Conservation (phyloP, 1,284 basidiomycete species). For the Lentinula novae-zelandiae region DNA sequence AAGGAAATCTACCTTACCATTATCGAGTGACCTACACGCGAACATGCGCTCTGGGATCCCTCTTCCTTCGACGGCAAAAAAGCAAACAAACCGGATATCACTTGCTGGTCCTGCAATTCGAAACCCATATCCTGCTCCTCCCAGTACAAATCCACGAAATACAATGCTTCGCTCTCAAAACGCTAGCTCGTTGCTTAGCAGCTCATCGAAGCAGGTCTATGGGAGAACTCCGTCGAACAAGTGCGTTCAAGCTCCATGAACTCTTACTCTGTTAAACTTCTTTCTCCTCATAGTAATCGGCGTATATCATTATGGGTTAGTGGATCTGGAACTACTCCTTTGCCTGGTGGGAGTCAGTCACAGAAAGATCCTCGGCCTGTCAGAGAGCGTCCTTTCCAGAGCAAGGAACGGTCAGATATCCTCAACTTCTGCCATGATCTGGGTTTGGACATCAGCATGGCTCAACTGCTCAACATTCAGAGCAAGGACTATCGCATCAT, state of each 20-base stretch:
- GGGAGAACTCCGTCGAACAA: conserved; percentile 73
- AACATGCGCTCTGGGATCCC: conserved; percentile 53
- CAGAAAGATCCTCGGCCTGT: conserved; percentile 71
- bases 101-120: conserved; percentile 64
- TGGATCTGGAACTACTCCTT: conserved; percentile 28
- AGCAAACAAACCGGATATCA: conserved; percentile 58
- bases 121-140: conserved; percentile 45
- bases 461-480: conserved; percentile 69
- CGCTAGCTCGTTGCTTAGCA: conserved; percentile 62
- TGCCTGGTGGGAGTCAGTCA: conserved; percentile 45
- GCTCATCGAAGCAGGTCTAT: conserved; percentile 61
- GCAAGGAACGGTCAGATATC: conserved; percentile 74
- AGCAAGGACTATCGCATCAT: conserved; percentile 80
- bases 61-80: conserved; percentile 65
- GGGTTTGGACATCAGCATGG: conserved; percentile 63
- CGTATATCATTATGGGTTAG: conserved; percentile 66
- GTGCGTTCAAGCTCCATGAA: conserved; percentile 36
- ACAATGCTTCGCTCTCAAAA: conserved; percentile 67
- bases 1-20: conserved; percentile 58
- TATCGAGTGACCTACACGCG: conserved; percentile 44
- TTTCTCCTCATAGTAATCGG: conserved; percentile 48
- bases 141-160: conserved; percentile 56
- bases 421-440: conserved; percentile 59
- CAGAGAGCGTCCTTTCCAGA: conserved; percentile 68
- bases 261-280: conserved; percentile 3